Base-by-base conservation (phyloP, 345 rosid species). In the Xanthoceras sorbifolium region DNA sequence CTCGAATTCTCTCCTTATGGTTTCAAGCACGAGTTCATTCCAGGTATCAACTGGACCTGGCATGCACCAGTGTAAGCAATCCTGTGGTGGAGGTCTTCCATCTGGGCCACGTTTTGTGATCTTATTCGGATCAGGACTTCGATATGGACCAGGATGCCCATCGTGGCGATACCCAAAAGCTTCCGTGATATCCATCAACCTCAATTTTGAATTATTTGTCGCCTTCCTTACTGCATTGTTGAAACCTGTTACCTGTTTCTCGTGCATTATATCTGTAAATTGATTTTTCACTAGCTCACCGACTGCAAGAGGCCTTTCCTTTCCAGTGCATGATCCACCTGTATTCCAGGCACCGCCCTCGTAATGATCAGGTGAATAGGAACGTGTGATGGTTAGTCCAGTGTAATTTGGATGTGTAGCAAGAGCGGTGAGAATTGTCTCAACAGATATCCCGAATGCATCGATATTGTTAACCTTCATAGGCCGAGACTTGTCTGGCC, bases 11-110 rank as follows among this genome's bases (percentile, higher is more conserved):
- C 94, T 88, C 76, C 92, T 86, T 69, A 90, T 86, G 42, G 81
- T 79, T 80, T 96, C 99, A 32, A 96, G 88, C 76, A 93, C 97
- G 63, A 96, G 77, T 77, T 96, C 99, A 44, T 96, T 96, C 98
- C 99, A 96, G 32, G 90, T 89, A 78, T 96, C 99, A 0, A 96
- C 94, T 0, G 99, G 98, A 28, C 99, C 99, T 0, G 98, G 97
- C 99, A 96, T 93, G 91, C 98, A 96, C 99, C 99, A 96, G 83
- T 96, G 99, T 67, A 96, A 82, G 90, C 99, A 96, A 77, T 96
- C 98, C 81, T 96, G 98, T 0, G 98, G 97, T 0, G 98, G 98
- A 20, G 99, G 99, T 83, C 54, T 86, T 68, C 98, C 98, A 72
- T 90, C 89, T 0, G 94, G 90, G 29, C 97, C 88, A 0, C 97